Base-by-base conservation (phyloP, 345 rosid genomes). In the Eucalyptus shirleyi region DNA sequence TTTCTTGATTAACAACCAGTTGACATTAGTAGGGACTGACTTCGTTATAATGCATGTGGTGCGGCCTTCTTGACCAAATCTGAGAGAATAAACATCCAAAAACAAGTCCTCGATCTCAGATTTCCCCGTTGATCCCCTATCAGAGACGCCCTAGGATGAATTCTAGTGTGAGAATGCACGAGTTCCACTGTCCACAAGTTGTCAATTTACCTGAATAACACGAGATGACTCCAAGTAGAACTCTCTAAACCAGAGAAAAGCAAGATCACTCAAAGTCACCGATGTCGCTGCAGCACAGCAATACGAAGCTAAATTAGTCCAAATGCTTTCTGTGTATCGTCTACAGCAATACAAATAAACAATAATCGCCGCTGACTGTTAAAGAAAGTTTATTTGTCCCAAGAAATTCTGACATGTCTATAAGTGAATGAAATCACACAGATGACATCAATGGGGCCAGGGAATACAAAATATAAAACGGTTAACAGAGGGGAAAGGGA, bases 151-250 rank as follows among this genome's bases (percentile, higher is more conserved):
- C 37, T 19, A 32, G 32, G 87, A 86, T 86, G 55, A 26, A 86
- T 51, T 19, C 21, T 49, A 86, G 23, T 67, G 23, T 16, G 40
- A 67, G 40, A 32, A 67, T 8, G 80, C 40, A 67, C 42, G 23
- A 83, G 72, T 65, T 65, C 65, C n/a, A 51, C 51, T 49, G 44
- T 45, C 69, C 13, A 42, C 86, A 28, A 55, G 45, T 65, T 51
- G 65, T 24, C 91, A 62, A 59, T 62, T 90, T 93, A 97, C 99
- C 98, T 98, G 99, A 91, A 98, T 98, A 89, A 97, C 99, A 89
- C 97, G 99, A 90, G 99, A 98, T 90, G 99, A 98, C 94, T 98
- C 99, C 95, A 98, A 90, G 92, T 98, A 98, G 93, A 98, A 98
- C 93, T 98, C 99, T 94, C 99, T 94, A 93, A 96, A 98, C 99